A percentile compares a stretch with the other conserved stretches of the same genome.
Evolutionary conservation across 148 eudicot species (phyloP).

Genomic region (Vaccinium darrowii): DNA sequence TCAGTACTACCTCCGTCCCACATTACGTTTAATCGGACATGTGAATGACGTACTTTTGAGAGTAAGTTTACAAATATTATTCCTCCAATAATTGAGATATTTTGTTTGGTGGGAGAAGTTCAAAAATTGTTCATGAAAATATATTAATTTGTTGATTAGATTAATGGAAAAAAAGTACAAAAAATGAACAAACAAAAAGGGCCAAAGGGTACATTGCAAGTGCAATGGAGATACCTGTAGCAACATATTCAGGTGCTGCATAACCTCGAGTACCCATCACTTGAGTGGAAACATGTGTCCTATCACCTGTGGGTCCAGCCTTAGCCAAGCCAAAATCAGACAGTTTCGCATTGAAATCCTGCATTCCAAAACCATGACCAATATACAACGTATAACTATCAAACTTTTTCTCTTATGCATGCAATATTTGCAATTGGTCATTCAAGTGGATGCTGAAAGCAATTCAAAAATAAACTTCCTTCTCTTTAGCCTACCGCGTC

Average conservation of each 20-base stretch:
- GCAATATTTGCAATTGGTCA: background rate
- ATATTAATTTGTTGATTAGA: background rate
- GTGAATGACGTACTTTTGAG: background rate
- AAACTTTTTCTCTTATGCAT: background rate
- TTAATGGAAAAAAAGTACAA: background rate
- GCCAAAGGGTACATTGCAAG: background rate
- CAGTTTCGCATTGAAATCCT: conserved; percentile 69
- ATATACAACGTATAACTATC: background rate
- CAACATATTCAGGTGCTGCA: conserved; percentile 79
- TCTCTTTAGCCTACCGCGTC: conserved; percentile 44
- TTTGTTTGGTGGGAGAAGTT: background rate
- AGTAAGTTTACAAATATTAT: background rate
- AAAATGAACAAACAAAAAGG: background rate
- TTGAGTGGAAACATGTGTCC: conserved; percentile 77
- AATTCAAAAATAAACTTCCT: background rate
- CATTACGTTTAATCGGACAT: background rate
- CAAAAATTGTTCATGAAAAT: background rate
- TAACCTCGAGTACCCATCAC: conserved; percentile 86
- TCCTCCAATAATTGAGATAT: background rate
- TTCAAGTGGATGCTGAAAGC: background rate
- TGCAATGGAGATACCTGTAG: conserved; percentile 47
- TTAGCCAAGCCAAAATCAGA: conserved; percentile 81
- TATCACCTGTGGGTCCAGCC: conserved; percentile 77
- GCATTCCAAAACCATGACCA: conserved; percentile 12
- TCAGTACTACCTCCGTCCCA: background rate